These are phyloP conservation scores for Nitzschia palea DNA, from an alignment of 108 stramenopile genomes.

Conservation along the genomic window DNA sequence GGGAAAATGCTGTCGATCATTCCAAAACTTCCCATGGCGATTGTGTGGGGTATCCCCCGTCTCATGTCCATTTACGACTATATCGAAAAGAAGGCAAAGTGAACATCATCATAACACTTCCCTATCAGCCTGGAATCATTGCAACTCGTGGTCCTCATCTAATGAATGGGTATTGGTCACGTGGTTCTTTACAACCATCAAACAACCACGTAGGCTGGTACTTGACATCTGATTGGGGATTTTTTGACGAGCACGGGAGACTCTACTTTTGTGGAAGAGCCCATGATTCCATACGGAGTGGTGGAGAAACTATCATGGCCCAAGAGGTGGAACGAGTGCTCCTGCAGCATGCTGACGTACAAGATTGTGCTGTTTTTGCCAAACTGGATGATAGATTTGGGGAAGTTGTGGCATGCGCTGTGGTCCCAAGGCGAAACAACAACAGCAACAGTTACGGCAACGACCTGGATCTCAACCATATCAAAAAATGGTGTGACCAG, in stretches of 20 bases:
- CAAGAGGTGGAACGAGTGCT: constrained; percentile 84
- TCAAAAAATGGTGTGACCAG: constrained; percentile 52
- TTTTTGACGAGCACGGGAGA: constrained; percentile 43
- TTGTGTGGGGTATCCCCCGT: constrained; percentile 67
- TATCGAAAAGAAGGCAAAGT: constrained; percentile 5
- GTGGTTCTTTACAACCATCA: constrained; percentile 27
- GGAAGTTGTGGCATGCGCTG: constrained; percentile 70
- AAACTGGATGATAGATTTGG: constrained; percentile 71
- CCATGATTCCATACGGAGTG: constrained; percentile 85
- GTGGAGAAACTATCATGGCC: constrained; percentile 90
- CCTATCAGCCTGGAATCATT: constrained; percentile 66
- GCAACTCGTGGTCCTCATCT: constrained; percentile 84
- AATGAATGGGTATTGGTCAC: constrained; percentile 91
- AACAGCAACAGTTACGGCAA: neutral
- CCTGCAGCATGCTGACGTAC: constrained; percentile 38
- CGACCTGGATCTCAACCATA: neutral
- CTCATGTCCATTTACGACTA: constrained; percentile 61
- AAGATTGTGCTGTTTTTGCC: constrained; percentile 77
- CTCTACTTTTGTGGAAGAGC: constrained; percentile 80
- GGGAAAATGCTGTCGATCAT: neutral
- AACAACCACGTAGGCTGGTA: constrained; percentile 41
- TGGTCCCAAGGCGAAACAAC: constrained; percentile 40
- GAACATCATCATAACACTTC: constrained; percentile 8
- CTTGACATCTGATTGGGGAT: constrained; percentile 79
- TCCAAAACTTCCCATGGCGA: constrained; percentile 28